These are phyloP conservation scores for Penicillium sp. DNA, from an alignment of 2,329 filamentous ascomycete species.

Conservation along the genomic window DNA sequence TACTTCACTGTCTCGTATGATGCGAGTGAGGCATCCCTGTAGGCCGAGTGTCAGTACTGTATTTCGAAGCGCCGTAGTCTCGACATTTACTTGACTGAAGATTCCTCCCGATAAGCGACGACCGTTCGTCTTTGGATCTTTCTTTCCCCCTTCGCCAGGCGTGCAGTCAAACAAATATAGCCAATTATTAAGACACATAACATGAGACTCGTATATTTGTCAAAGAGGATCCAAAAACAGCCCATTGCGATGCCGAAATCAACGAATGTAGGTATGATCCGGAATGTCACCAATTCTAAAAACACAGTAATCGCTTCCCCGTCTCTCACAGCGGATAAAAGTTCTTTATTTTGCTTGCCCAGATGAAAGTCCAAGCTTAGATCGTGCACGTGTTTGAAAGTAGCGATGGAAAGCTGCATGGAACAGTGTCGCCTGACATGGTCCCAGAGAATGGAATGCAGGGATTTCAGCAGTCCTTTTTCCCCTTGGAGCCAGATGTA, in stretches of 20 bases:
- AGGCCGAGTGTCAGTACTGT: too few species aligned
- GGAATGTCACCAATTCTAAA: constrained; percentile 66
- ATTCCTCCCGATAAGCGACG: too few species aligned
- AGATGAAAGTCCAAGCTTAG: constrained; percentile 66
- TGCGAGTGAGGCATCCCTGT: too few species aligned
- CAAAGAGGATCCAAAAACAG: constrained; percentile 62
- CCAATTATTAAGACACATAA: too few species aligned
- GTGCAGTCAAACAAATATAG: too few species aligned
- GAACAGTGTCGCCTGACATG: constrained; percentile 93
- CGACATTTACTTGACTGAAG: too few species aligned
- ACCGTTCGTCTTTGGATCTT: too few species aligned
- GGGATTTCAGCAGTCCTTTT: constrained; percentile 60
- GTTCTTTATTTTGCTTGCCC: constrained; percentile 54
- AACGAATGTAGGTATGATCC: constrained; percentile 60
- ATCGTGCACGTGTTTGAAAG: constrained; percentile 91
- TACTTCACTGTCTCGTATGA: too few species aligned
- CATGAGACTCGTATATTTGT: constrained; percentile 27
- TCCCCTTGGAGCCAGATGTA: constrained; percentile 81
- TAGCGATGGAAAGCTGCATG: constrained; percentile 84
- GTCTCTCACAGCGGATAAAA: constrained; percentile 52
- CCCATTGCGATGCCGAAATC: constrained; percentile 61
- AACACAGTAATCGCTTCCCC: constrained; percentile 50
- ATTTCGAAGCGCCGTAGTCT: too few species aligned
- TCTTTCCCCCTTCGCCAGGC: too few species aligned
- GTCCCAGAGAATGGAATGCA: constrained; percentile 85